A percentile compares a stretch with the other conserved stretches of the same genome.
These are phyloP conservation scores for Zygosaccharomyces rouxii DNA, from an alignment of 805 yeast genomes.

Conservation along the genomic window DNA sequence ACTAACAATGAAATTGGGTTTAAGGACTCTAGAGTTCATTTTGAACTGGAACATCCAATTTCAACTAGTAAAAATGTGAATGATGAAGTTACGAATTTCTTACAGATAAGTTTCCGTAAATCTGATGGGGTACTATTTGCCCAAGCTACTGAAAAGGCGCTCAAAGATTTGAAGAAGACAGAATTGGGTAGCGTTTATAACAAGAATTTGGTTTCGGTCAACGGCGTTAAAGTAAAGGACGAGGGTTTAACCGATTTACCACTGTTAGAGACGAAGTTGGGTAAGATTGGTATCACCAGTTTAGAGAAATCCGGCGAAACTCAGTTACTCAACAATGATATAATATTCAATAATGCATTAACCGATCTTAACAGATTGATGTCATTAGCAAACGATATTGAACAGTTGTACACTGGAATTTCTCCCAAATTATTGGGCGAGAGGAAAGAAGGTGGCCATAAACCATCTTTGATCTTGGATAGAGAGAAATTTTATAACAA, in stretches of 20 bases:
- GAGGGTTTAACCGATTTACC: conserved; percentile 11
- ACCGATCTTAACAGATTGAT: conserved; percentile 73
- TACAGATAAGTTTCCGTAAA: conserved; percentile 71
- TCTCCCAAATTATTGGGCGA: conserved; percentile 20
- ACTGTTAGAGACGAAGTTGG: conserved; percentile 26
- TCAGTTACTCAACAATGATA: conserved; percentile 53
- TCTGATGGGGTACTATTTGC: conserved; percentile 60
- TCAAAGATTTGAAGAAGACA: conserved; percentile 53
- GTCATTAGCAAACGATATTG: conserved; percentile 72
- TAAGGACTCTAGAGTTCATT: conserved; percentile 32
- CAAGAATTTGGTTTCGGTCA: conserved; percentile 33
- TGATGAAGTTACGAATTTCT: conserved; percentile 22
- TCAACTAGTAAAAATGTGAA: conserved; percentile 11
- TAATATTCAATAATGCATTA: conserved; percentile 61
- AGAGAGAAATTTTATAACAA: conserved; percentile 37
- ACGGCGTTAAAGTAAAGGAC: conserved; percentile 25
- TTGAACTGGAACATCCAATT: conserved; percentile 34
- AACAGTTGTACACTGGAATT: conserved; percentile 45
- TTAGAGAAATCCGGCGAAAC: conserved; percentile 55
- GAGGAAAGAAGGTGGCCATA: conserved; percentile 11
- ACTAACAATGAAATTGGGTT: conserved; percentile 24
- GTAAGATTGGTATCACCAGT: conserved; percentile 64
- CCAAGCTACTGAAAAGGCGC: conserved; percentile 40
- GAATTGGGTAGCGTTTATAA: conserved; percentile 21
- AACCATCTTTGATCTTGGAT: conserved; percentile 31